Evolutionary conservation across 1,284 basidiomycete species (phyloP), one percentile per base, ranked within the genome.

Genomic region (Salmacisia buchloeana): DNA sequence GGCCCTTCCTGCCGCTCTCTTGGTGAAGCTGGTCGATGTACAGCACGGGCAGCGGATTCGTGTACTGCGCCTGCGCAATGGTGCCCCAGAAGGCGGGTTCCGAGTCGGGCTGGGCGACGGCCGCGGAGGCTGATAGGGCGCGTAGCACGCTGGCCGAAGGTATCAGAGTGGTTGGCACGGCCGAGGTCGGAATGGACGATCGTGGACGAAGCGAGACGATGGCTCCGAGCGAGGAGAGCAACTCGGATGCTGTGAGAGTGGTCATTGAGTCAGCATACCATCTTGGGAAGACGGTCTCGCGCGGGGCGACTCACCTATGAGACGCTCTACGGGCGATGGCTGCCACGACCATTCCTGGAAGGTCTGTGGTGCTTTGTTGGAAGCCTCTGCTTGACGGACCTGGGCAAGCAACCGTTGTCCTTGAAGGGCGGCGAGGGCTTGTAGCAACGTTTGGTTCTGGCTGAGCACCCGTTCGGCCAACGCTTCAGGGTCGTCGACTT

Each of bases 71-170:
- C 12, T 27, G 12, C 25, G 49, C 18, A 31, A 54, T 25, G 15
- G 49, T 54, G 31, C 49, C 49, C 49, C 49, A 54, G 49, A 15
- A 54, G 15, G 49, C 25, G 4, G 49, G 49, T 15, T 54, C 49
- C 34, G 10, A 27, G 15, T 27, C 15, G n/a, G 49, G 49, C 49
- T n/a, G n/a, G n/a, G n/a, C n/a, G n/a, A 54, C 25, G 15, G 34
- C 12, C 6, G 49, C 27, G 18, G 49, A 54, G 49, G 49, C 12
- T 18, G 49, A 27, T 3, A 31, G 29, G 10, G 49, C 49, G 29
- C 49, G 49, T 3, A 54, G 49, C 15, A n/a, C 18, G 15, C 18
- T 18, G 49, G 5, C 15, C 6, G 49, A 18, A 18, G 49, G 49
- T 12, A 54, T 33, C 29, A 54, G 49, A 54, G 12, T 54, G 13